Evolutionary conservation across 257 asterid genomes (phyloP).

Genomic region (Echites panduratus): DNA sequence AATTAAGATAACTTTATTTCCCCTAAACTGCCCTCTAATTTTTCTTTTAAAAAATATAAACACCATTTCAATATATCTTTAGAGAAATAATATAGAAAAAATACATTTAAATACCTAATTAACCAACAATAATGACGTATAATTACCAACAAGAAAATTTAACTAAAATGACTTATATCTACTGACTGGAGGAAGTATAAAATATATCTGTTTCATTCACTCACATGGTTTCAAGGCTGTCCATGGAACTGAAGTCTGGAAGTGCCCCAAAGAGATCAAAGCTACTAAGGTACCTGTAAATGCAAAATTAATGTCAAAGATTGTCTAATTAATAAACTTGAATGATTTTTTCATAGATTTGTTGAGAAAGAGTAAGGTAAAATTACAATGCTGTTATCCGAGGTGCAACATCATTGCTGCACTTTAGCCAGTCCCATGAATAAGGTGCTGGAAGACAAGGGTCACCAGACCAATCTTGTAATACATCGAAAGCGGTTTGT

Average conservation of each 20-base stretch:
- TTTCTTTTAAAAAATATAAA: no score
- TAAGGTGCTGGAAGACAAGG: slow-evolving; percentile 68
- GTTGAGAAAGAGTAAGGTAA: neutral
- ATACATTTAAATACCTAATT: no score
- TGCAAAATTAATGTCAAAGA: no score
- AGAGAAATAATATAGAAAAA: no score
- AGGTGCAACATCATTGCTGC: slow-evolving; percentile 45
- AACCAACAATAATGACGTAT: no score
- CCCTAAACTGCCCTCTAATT: no score
- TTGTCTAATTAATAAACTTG: neutral
- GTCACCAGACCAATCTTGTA: slow-evolving; percentile 54
- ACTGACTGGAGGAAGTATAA: no score
- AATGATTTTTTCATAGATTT: no score
- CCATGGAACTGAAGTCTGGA: slow-evolving; percentile 41
- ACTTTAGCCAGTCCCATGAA: slow-evolving; percentile 65
- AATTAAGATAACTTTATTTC: no score
- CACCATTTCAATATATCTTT: no score
- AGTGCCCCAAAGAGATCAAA: slow-evolving; percentile 29
- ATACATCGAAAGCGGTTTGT: slow-evolving; percentile 25
- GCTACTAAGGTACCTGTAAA: slow-evolving; percentile 28
- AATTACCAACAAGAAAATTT: no score
- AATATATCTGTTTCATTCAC: neutral
- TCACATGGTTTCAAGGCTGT: slow-evolving; percentile 53
- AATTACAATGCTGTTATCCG: slow-evolving; percentile 64
- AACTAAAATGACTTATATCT: no score